A percentile compares a stretch with the other conserved stretches of the same genome.
Conservation (phyloP, 106 monocot genomes). For the Iris macrosiphon region DNA sequence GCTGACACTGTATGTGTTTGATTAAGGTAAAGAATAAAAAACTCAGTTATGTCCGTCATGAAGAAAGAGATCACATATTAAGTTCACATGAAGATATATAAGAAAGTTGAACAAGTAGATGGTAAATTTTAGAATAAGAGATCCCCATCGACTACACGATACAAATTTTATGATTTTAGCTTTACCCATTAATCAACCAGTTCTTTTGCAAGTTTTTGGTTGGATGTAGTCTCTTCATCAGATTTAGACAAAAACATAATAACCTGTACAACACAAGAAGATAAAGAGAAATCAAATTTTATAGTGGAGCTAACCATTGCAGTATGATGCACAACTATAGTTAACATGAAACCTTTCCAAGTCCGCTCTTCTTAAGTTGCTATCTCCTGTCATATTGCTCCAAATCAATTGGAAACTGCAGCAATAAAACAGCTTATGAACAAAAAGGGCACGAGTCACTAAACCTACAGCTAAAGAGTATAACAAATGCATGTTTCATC, state of each 20-base stretch:
- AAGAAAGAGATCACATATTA: no score
- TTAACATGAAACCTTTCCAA: slow-evolving; percentile 66
- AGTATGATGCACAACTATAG: no score
- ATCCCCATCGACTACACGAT: neutral
- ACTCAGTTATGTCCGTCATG: no score
- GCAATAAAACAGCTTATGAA: no score
- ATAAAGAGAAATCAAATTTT: no score
- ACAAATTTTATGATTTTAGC: neutral
- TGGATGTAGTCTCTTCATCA: slow-evolving; percentile 93
- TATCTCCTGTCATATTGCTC: slow-evolving; percentile 76
- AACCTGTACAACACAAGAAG: slow-evolving; percentile 49
- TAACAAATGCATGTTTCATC: no score
- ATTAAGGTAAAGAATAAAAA: no score
- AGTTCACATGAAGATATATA: no score
- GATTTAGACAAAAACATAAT: slow-evolving; percentile 99
- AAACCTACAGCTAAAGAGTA: no score
- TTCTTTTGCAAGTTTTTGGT: slow-evolving; percentile 89
- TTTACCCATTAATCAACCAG: slow-evolving; percentile 99
- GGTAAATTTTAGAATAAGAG: neutral
- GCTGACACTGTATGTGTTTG: slow-evolving; percentile 89
- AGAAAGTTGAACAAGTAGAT: no score
- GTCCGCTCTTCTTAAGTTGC: slow-evolving; percentile 93
- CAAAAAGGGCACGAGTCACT: no score
- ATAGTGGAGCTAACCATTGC: no score
- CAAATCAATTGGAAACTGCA: slow-evolving; percentile 94